Evolutionary conservation across 2,329 filamentous ascomycete species (phyloP).

Genomic region (Aspergillus sp.): DNA sequence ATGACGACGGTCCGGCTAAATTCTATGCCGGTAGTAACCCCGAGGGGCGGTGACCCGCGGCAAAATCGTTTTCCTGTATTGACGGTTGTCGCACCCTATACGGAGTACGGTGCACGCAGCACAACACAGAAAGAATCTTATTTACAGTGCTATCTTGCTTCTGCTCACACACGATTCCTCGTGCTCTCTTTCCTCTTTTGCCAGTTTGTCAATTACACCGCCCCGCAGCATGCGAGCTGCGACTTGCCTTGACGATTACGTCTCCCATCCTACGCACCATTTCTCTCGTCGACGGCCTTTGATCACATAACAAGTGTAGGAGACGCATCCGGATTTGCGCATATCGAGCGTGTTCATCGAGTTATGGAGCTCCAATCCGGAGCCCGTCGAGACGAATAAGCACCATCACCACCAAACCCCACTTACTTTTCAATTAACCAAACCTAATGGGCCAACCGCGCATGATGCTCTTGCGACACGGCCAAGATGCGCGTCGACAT

Average conservation of each 20-base stretch:
- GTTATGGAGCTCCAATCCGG: not conserved
- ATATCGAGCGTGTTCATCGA: not conserved
- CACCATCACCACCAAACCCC: not conserved
- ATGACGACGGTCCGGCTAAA: no score
- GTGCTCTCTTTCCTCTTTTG: not conserved
- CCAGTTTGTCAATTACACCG: not conserved
- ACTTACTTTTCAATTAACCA: not conserved
- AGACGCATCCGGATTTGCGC: not conserved
- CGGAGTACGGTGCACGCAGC: no score
- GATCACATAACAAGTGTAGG: not conserved
- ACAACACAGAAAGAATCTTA: no score
- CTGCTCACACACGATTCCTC: no score
- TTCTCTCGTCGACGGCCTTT: not conserved
- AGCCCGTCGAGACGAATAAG: not conserved
- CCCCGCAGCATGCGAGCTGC: constrained; percentile 1
- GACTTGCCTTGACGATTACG: not conserved
- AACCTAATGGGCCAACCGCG: not conserved
- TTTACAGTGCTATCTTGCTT: no score
- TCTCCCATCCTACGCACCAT: not conserved
- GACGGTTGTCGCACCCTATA: no score
- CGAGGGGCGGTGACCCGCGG: no score
- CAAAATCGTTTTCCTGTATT: no score
- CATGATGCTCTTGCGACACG: constrained; percentile 3
- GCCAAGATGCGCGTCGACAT: constrained; percentile 13
- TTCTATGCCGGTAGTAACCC: no score